These are phyloP conservation scores for Stachybotrys chlorohalonatus DNA, from an alignment of 2,329 filamentous ascomycete genomes.

Conservation along the genomic window DNA sequence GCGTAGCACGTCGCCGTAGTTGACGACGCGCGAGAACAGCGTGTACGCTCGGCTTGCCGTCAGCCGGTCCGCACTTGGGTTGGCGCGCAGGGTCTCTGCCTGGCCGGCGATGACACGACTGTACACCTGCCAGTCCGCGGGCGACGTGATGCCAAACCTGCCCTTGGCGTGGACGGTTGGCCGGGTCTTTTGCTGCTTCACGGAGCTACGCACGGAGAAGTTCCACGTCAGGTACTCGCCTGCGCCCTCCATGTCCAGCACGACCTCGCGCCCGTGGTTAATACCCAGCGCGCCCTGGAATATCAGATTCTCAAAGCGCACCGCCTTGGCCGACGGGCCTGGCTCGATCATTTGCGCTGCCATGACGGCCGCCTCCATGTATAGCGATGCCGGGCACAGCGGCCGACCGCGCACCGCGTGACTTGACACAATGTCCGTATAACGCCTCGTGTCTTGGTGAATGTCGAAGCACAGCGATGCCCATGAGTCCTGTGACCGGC, in stretches of 20 bases:
- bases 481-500: not conserved
- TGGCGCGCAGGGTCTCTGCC: too few relatives aligned
- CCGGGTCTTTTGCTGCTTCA: too few relatives aligned
- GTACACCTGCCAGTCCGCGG: not conserved
- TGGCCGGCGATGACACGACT: not conserved
- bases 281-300: not conserved
- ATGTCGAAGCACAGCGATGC: not conserved
- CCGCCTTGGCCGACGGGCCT: not conserved
- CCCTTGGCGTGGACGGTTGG: not conserved
- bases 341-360: constrained; percentile 1
- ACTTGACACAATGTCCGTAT: not conserved
- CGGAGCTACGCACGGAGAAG: not conserved
- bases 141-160: not conserved
- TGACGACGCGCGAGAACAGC: not conserved
- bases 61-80: not conserved
- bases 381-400: not conserved
- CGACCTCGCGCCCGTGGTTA: not conserved
- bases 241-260: not conserved
- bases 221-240: not conserved
- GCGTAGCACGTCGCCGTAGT: not conserved
- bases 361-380: not conserved
- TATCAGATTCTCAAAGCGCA: not conserved
- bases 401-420: not conserved
- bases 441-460: not conserved
- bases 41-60: not conserved